Evolutionary conservation across 2,329 filamentous ascomycete species (phyloP), one percentile per base, ranked within the genome.

Genomic region (Cryphonectria naterciae): DNA sequence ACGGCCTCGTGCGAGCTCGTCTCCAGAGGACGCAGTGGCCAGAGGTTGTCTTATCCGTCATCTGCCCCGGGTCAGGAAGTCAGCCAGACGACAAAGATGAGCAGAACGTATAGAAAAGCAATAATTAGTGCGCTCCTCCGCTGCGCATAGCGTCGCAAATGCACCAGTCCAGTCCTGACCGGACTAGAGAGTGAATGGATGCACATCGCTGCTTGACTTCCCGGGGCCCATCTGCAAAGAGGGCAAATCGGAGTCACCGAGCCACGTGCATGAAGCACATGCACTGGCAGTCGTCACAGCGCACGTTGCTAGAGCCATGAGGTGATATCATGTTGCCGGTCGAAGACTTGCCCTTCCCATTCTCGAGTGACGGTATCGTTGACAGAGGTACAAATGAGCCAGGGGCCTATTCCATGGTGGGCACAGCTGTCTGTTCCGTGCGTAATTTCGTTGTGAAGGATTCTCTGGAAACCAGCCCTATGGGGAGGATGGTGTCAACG

Each of bases 191-290:
- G 35, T 39, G 22, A 58, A 58, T 61, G 58, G 35, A 25, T 61
- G 58, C 58, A 39, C 58, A 39, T 19, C 13, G 25, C 15, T 58
- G 54, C 54, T 28, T 58, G 54, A 32, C 54, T 58, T 19, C 11
- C 52, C 13, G 13, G 54, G 54, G 54, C 6, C 54, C 54, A 35
- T n/a, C 35, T n/a, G 35, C 32, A 10, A 61, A 37, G 13, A 22
- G 60, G 60, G 22, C 60, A 62, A 39, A n/a, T 39, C 60, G 60
- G 60, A n/a, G 60, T 62, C 32, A 41, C 60, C 60, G 35, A 62
- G 32, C 32, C 35, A 62, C 58, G 35, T 35, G 35, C 58, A 37
- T 13, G 58, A 61, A 35, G 35, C 32, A 32, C 39, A 39, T 39
- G 32, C 58, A 39, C 17, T 39, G 58, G 28, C 19, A 61, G 17